phyloP scores from a whole-genome alignment of 2,329 filamentous ascomycete genomes.

The Botrytis aclada region DNA sequence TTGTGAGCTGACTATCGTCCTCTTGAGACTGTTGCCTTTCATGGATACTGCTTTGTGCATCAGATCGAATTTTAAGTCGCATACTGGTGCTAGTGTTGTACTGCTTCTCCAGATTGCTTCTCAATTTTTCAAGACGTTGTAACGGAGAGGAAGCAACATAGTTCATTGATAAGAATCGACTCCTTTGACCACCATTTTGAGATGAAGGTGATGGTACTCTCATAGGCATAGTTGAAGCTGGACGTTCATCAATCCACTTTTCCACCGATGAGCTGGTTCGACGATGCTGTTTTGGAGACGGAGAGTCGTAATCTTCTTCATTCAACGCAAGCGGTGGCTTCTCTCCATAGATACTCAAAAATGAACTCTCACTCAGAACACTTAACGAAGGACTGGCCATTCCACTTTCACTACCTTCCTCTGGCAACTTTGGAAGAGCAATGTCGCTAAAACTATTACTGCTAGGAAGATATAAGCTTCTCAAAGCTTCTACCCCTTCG shows the following conservation, averaged over 20 bases:
- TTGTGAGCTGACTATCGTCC: slow-evolving; percentile 21
- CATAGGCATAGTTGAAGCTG: slow-evolving; percentile 23
- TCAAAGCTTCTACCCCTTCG: slow-evolving; percentile 58
- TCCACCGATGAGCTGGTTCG: slow-evolving; percentile 31
- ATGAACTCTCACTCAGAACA: slow-evolving; percentile 65
- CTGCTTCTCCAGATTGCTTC: slow-evolving; percentile 29
- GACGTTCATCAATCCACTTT: slow-evolving; percentile 37
- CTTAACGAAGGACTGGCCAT: slow-evolving; percentile 60
- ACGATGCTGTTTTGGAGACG: slow-evolving; percentile 24
- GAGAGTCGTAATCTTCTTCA: slow-evolving; percentile 22
- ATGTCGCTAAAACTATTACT: slow-evolving; percentile 44
- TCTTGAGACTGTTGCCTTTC: slow-evolving; percentile 24
- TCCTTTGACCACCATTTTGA: slow-evolving; percentile 23
- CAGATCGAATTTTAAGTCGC: not conserved
- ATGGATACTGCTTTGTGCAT: not conserved
- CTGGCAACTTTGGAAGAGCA: slow-evolving; percentile 49
- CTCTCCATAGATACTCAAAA: slow-evolving; percentile 60
- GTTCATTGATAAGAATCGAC: slow-evolving; percentile 47
- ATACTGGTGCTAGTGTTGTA: slow-evolving; percentile 6
- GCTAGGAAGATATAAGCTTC: slow-evolving; percentile 51
- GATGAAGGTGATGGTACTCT: slow-evolving; percentile 11
- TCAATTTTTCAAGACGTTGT: slow-evolving; percentile 49
- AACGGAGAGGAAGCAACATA: slow-evolving; percentile 50
- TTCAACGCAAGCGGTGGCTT: slow-evolving; percentile 32
- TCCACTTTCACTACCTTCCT: slow-evolving; percentile 38